Base-by-base conservation (phyloP, 2,329 filamentous ascomycete genomes). In the Aspergillus phoenicis region DNA sequence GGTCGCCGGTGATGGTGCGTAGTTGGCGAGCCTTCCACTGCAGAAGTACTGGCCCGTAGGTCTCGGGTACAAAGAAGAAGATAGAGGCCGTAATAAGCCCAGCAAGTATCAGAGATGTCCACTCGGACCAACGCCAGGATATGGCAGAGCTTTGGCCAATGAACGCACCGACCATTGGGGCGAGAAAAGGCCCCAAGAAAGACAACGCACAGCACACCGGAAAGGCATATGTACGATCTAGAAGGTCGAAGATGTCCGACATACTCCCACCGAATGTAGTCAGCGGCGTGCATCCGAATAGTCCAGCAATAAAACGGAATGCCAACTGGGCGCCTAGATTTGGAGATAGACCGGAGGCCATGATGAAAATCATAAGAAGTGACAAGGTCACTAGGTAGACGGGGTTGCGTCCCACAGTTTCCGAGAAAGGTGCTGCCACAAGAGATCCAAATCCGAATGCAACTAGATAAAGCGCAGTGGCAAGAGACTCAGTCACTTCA, bases 21-120 rank as follows among this genome's bases (percentile, higher is more conserved):
- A 82, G 71, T 20, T 78, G 76, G 28, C 69, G 65, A 2, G 78
- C 79, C 67, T 81, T 81, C 79, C 78, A 82, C 28, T 75, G 73
- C 5, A 82, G 68, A 1, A 82, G 68, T n/a, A 80, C 67, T 0
- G 80, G 81, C 3, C 78, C 71, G 64, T 82, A 84, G 0, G 82
- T 84, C 69, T 85, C 83, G 2, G 81, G 83, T 5, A 82, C 73
- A 62, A 82, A 79, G 3, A 82, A 62, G 2, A 83, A 60, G 1
- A 78, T 70, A 8, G 75, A 30, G 7, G 68, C 10, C 33, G 80
- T 70, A 1, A 76, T 62, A 0, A 73, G 56, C 1, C 66, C 74
- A 8, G 74, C 74, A 13, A 77, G 70, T 26, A 80, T 75, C 6
- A 80, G 63, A 0, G 75, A 77, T 2, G 78, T 71, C 81, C 81